These are phyloP conservation scores for Deinandra increscens DNA, from an alignment of 129 eudicot genomes.

Conservation along the genomic window DNA sequence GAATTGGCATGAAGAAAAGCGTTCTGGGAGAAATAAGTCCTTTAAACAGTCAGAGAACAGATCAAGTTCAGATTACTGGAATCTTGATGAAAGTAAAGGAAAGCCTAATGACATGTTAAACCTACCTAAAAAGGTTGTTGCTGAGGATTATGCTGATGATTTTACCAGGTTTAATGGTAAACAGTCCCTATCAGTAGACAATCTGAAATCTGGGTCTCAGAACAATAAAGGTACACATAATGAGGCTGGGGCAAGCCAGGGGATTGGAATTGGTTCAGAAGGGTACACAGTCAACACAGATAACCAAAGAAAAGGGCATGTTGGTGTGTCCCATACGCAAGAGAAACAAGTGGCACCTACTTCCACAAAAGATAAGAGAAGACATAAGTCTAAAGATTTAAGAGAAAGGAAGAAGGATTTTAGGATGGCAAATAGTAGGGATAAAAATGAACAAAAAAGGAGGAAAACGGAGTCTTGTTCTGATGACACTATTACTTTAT, in stretches of 20 bases:
- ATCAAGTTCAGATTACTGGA: conserved; percentile 55
- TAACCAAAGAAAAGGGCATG: conserved; percentile 39
- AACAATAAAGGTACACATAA: conserved; percentile 46
- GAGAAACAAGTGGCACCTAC: conserved; percentile 46
- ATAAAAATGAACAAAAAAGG: conserved; percentile 39
- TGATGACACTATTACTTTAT: conserved; percentile 58
- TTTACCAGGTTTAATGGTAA: conserved; percentile 38
- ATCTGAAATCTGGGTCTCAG: conserved; percentile 43
- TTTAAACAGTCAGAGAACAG: conserved; percentile 59
- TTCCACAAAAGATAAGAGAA: conserved; percentile 50
- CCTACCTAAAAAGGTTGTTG: conserved; percentile 43
- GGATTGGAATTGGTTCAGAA: background rate
- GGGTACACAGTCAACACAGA: conserved; percentile 35
- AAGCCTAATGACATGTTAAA: conserved; percentile 44
- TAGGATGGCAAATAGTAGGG: conserved; percentile 39
- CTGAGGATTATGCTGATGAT: conserved; percentile 49
- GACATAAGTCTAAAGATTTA: conserved; percentile 44
- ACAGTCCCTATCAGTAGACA: conserved; percentile 33
- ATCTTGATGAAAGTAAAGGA: conserved; percentile 53
- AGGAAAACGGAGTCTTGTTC: conserved; percentile 61
- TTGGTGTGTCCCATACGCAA: conserved; percentile 35
- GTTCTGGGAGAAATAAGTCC: conserved; percentile 52
- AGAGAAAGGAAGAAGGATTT: conserved; percentile 47
- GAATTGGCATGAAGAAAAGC: conserved; percentile 58
- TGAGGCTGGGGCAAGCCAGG: conserved; percentile 38